Base-by-base conservation (phyloP, 2,329 filamentous ascomycete genomes). In the Ceratocystis albifundus region DNA sequence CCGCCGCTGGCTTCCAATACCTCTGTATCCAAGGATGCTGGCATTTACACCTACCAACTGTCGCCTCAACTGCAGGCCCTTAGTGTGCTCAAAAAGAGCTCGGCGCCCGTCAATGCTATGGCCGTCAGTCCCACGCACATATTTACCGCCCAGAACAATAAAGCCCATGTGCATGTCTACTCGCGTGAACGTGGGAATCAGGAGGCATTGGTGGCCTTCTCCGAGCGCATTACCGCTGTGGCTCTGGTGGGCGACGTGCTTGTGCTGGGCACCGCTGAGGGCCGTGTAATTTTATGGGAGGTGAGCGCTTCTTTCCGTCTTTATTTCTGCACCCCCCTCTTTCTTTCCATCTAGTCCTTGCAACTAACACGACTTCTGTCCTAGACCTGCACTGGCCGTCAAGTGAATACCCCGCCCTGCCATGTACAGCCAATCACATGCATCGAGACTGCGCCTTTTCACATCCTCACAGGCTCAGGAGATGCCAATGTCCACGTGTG, bases 401-500 rank as follows among this genome's bases (percentile, higher is more conserved):
- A 89, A 72, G 80, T 92, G 63, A 87, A 87, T 5, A 92, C 89
- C 7, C 84, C 87, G 17, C 84, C 88, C 65, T 85, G 88, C 69
- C 90, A 95, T 77, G 83, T 95, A 25, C 90, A 93, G 75, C 80
- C 86, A 22, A 85, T 97, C 32, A 91, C 89, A 28, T 87, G 85
- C 72, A 78, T 97, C 66, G 85, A 84, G 46, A 82, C 86, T 10
- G 88, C 86, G 53, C 87, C 84, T 61, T 85, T 84, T 71, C 87
- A 90, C 75, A 76, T 94, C 64, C 80, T 94, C 63, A 89, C 88
- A 0, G 90, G 87, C 50, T 93, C 89, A 2, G 83, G 87, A 70
- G 94, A 99, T 77, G 89, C 91, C 64, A 96, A 90, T 74, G 82
- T 96, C 69, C 90, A 96, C 75, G 87, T 97, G 68, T 99, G 94